Conservation (phyloP, 352 stramenopile genomes). For the Globisporangium paroecandrum region DNA sequence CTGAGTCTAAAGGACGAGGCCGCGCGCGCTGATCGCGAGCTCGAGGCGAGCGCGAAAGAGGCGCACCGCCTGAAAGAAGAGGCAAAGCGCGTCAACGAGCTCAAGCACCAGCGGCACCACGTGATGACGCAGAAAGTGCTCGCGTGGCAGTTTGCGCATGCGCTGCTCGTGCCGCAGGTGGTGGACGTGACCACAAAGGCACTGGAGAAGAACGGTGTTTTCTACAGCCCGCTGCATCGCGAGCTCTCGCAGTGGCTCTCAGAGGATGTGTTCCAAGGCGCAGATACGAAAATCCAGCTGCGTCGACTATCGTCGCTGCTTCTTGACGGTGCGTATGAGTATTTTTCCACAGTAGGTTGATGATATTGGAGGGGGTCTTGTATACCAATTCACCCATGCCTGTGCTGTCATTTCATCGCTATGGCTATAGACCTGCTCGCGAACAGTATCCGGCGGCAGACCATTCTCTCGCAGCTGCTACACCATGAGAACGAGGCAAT, state of each 20-base stretch:
- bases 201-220: slow-evolving; percentile 51
- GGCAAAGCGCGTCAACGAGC: slow-evolving; percentile 39
- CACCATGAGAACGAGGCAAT: slow-evolving; percentile 42
- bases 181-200: slow-evolving; percentile 27
- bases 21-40: slow-evolving; percentile 34
- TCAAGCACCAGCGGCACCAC: slow-evolving; percentile 32
- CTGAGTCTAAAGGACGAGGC: slow-evolving; percentile 41
- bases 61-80: slow-evolving; percentile 48
- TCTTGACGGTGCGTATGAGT: slow-evolving; percentile 37
- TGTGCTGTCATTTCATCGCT: not conserved
- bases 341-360: not conserved
- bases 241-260: slow-evolving; percentile 45
- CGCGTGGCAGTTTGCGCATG: slow-evolving; percentile 55
- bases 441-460: slow-evolving; percentile 41
- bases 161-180: slow-evolving; percentile 33
- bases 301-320: slow-evolving; percentile 29
- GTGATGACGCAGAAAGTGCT: slow-evolving; percentile 56
- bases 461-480: slow-evolving; percentile 41
- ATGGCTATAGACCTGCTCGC: slow-evolving; percentile 36
- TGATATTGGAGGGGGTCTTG: not conserved
- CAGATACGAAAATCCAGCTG: slow-evolving; percentile 43
- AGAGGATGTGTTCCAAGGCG: slow-evolving; percentile 35
- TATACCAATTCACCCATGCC: not conserved
- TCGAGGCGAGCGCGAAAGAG: slow-evolving; percentile 54
- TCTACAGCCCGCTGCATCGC: slow-evolving; percentile 59